Evolutionary conservation across 768 basidiomycete genomes (phyloP), one percentile per base, ranked within the genome.

Genomic region (Hypsizygus marmoreus): DNA sequence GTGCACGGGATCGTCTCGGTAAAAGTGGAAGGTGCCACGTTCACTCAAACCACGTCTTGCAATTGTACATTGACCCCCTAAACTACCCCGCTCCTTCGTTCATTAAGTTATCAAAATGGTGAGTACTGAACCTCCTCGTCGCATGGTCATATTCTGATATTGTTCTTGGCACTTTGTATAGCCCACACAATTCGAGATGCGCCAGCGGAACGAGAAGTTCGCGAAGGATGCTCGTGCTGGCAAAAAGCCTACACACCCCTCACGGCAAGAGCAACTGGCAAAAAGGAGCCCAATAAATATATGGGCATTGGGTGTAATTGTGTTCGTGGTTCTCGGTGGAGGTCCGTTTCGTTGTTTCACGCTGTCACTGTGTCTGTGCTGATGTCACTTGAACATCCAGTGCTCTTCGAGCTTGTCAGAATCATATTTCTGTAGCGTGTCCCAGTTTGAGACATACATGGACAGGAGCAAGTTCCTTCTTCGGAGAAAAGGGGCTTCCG

Each of bases 171-270:
- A 8, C 29, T 50, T 14, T 13, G 5, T 33, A 6, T 57, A 90
- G 87, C 88, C 88, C 42, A 88, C 85, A 43, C 80, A 87, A 73
- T 90, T 88, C 63, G 89, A 91, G 59, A 76, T 91, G 68, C 84
- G 87, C 56, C 80, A 82, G 59, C 80, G 81, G 65, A 93, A 91
- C 65, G 77, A 76, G 46, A 85, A 90, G 68, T 93, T 93, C 67
- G 86, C 84, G 30, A 80, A 75, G 49, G 81, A 83, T 50, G 84
- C 80, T 51, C 81, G 79, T 52, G 66, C 78, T 28, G 90, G 90
- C 56, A 91, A 89, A 75, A 87, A 88, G 36, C 80, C 86, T 2
- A 76, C 79, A 49, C 84, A 86, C 53, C 73, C 74, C 10, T 90
- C 89, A 40, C 76, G 85, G 49, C 81, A 86, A 55, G 88, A 92